phyloP scores from a whole-genome alignment of 352 stramenopile genomes.

The Paralagenidium karlingii region DNA sequence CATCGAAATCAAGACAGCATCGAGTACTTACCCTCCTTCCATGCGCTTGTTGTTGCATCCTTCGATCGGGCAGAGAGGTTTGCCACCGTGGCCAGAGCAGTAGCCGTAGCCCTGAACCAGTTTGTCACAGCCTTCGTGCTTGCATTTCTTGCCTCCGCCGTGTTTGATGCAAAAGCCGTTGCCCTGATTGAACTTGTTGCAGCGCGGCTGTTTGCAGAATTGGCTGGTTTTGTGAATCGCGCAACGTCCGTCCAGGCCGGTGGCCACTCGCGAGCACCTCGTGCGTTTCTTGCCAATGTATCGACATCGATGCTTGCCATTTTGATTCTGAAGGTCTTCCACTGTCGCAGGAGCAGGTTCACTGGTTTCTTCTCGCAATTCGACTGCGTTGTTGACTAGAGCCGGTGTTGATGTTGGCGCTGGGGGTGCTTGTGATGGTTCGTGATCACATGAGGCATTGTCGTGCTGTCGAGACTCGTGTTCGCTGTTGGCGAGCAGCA shows the following conservation, averaged over 20 bases:
- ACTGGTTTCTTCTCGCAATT: background rate
- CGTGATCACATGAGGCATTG: background rate
- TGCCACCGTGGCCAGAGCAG: constrained; percentile 72
- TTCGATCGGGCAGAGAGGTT: constrained; percentile 56
- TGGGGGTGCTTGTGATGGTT: background rate
- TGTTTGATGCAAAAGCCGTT: constrained; percentile 80
- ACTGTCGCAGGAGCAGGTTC: background rate
- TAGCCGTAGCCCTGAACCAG: constrained; percentile 76
- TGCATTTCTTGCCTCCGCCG: constrained; percentile 77
- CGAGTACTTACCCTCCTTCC: constrained; percentile 39
- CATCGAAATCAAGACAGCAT: background rate
- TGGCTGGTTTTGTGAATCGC: constrained; percentile 75
- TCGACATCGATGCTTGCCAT: constrained; percentile 17
- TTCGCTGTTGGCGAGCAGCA: constrained; percentile 56
- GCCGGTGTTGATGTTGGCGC: background rate
- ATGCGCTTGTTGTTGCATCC: constrained; percentile 77
- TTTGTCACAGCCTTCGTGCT: constrained; percentile 63
- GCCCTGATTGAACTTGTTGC: constrained; percentile 78
- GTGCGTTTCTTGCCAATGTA: constrained; percentile 65
- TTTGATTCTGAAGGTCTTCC: background rate
- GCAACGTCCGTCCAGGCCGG: constrained; percentile 62
- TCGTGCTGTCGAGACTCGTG: constrained; percentile 7
- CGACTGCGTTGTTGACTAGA: background rate
- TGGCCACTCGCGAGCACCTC: constrained; percentile 44
- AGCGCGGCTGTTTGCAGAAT: constrained; percentile 66